Percentiles rank a stretch among this genome's conserved stretches.
Evolutionary conservation across 495 filamentous ascomycete species (phyloP).

Genomic region (Lophium mytilinum): DNA sequence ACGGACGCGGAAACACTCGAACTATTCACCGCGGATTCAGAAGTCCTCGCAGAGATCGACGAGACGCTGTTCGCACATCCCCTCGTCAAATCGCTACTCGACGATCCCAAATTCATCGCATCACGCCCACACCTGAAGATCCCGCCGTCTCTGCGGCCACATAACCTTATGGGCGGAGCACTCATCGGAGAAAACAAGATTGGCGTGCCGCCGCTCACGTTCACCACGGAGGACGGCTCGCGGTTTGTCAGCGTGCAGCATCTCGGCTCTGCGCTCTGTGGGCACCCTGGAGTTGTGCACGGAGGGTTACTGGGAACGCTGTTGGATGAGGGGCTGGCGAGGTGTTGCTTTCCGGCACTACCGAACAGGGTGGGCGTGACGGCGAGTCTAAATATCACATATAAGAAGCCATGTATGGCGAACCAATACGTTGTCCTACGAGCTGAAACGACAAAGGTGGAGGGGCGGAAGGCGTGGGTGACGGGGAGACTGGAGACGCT

Average conservation of each 20-base stretch:
- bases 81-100: conserved; percentile 55
- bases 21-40: conserved; percentile 52
- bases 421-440: conserved; percentile 68
- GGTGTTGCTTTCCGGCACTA: conserved; percentile 84
- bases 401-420: conserved; percentile 69
- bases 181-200: conserved; percentile 69
- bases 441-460: conserved; percentile 76
- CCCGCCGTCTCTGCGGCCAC: conserved; percentile 51
- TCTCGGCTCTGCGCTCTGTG: conserved; percentile 74
- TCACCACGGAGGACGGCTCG: conserved; percentile 63
- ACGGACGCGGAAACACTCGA: conserved; percentile 66
- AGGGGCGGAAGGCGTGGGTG: conserved; percentile 96
- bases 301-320: conserved; percentile 87
- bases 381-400: conserved; percentile 84
- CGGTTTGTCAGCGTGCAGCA: conserved; percentile 66
- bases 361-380: conserved; percentile 87
- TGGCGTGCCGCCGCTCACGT: conserved; percentile 73
- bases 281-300: conserved; percentile 86
- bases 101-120: conserved; percentile 59
- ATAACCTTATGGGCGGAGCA: conserved; percentile 77
- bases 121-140: conserved; percentile 83
- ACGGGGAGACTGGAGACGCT: conserved; percentile 84
- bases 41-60: conserved; percentile 54
- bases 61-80: conserved; percentile 68
- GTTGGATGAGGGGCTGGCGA: conserved; percentile 82